A percentile compares a stretch with the other conserved stretches of the same genome.
Conservation (phyloP, 2,329 filamentous ascomycete species). For the Diaporthe sp. region DNA sequence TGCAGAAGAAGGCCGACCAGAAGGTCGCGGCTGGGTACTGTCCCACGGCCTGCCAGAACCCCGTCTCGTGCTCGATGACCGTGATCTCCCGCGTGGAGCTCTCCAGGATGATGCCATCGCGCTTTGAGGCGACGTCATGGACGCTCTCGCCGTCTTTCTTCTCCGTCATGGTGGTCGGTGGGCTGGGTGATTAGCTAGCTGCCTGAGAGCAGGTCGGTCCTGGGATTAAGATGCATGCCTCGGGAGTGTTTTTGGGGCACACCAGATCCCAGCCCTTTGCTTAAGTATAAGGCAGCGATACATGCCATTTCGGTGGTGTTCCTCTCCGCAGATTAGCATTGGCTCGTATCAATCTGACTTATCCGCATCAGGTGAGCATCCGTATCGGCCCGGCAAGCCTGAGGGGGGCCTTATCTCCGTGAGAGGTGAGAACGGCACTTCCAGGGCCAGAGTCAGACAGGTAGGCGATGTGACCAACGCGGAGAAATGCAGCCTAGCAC, state of each 20-base stretch:
- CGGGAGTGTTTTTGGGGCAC: background rate
- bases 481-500: background rate
- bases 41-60: slow-evolving; percentile 12
- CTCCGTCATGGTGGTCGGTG: background rate
- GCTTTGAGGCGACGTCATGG: background rate
- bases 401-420: slow-evolving; percentile 12
- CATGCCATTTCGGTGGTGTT: background rate
- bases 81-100: slow-evolving; percentile 16
- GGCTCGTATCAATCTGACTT: background rate
- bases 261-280: background rate
- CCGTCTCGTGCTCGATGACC: slow-evolving; percentile 27
- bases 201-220: background rate
- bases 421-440: background rate
- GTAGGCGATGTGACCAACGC: background rate
- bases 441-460: background rate
- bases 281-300: background rate
- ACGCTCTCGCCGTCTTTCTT: background rate
- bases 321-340: background rate
- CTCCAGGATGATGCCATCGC: background rate
- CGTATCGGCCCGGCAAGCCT: slow-evolving; percentile 11
- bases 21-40: slow-evolving; percentile 35
- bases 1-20: slow-evolving; percentile 42
- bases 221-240: background rate
- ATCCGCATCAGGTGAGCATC: background rate
- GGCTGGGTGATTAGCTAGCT: background rate